Evolutionary conservation across 2,329 filamentous ascomycete species (phyloP), one percentile per base, ranked within the genome.

Genomic region (Nothophaeocryptopus gaeumannii): DNA sequence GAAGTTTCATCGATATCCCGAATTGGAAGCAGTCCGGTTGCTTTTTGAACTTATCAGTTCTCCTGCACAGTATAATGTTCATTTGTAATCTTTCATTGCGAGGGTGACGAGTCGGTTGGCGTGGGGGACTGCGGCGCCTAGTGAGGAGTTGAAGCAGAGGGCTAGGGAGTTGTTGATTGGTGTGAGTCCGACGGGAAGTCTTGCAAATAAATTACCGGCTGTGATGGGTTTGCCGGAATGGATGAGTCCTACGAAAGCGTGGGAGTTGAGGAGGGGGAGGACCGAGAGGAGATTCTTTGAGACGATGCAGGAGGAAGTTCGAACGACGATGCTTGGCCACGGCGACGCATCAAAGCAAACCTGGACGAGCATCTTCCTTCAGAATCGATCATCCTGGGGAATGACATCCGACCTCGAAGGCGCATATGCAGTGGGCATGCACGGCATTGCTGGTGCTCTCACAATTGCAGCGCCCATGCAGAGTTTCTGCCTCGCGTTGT

Each of bases 401-500:
- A 74, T 75, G 58, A 61, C 64, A 12, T 69, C 70, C 29, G 70
- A 73, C n/a, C 53, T 70, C 1, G 73, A 76, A 53, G 72, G 71
- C 5, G 71, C 72, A 2, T 74, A 71, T 52, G 70, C 70, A 42
- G 72, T 76, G 12, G 73, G 73, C 5, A 75, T 75, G 73, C 71
- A 74, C 45, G 73, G 72, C 5, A 74, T 75, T 35, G 72, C 72
- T 11, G 73, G 72, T 31, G 72, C 72, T 15, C 58, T 75, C 7
- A 75, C 73, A 2, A 73, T 75, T 31, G 73, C 73, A 1, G 72
- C 72, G 54, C 76, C 52, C 73, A 74, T 50, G 74, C 74, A 0
- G 64, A 71, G 3, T 67, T 70, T 1, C 68, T 77, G 9, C 45
- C 51, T 2, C 70, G 70, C 31, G 65, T 62, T 75, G 67, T 67